Evolutionary conservation across 2,329 filamentous ascomycete genomes (phyloP).

Genomic region (Talaromyces sp.): DNA sequence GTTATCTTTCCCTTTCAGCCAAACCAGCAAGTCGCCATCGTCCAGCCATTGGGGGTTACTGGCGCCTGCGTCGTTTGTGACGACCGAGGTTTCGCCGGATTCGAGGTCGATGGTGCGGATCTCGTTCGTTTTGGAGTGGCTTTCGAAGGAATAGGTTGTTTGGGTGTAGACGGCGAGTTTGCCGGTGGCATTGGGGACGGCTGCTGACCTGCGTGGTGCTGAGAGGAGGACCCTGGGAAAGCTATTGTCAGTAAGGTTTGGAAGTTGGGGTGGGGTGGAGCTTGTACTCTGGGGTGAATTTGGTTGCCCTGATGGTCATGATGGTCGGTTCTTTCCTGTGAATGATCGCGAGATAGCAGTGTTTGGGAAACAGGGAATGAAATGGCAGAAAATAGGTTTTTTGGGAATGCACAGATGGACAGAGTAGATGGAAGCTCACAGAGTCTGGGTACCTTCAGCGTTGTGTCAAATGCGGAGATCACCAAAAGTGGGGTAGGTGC

Average conservation of each 20-base stretch:
- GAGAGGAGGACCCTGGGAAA: slow-evolving; percentile 43
- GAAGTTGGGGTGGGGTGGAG: slow-evolving; percentile 12
- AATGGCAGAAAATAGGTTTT: not conserved
- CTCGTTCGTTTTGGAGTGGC: slow-evolving; percentile 46
- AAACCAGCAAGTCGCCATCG: slow-evolving; percentile 43
- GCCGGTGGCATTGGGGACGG: slow-evolving; percentile 45
- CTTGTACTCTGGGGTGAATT: slow-evolving; percentile 42
- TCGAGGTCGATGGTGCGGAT: slow-evolving; percentile 45
- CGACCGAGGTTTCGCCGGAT: slow-evolving; percentile 38
- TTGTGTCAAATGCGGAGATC: not conserved
- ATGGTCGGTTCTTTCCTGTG: not conserved
- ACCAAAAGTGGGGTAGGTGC: not conserved
- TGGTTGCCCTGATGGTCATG: slow-evolving; percentile 41
- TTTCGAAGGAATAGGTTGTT: slow-evolving; percentile 50
- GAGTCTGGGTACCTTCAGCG: not conserved
- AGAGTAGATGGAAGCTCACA: not conserved
- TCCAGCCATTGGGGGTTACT: slow-evolving; percentile 48
- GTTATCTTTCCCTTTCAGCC: slow-evolving; percentile 45
- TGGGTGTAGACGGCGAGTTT: slow-evolving; percentile 48
- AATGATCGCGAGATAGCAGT: too few species aligned
- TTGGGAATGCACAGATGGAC: not conserved
- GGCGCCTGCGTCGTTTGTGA: slow-evolving; percentile 45
- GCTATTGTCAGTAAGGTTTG: not conserved
- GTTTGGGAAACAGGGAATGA: not conserved
- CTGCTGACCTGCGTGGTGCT: slow-evolving; percentile 46